A percentile compares a stretch with the other conserved stretches of the same genome.
Conservation (phyloP, 129 eudicot species). For the Oenanthe sinensis region DNA sequence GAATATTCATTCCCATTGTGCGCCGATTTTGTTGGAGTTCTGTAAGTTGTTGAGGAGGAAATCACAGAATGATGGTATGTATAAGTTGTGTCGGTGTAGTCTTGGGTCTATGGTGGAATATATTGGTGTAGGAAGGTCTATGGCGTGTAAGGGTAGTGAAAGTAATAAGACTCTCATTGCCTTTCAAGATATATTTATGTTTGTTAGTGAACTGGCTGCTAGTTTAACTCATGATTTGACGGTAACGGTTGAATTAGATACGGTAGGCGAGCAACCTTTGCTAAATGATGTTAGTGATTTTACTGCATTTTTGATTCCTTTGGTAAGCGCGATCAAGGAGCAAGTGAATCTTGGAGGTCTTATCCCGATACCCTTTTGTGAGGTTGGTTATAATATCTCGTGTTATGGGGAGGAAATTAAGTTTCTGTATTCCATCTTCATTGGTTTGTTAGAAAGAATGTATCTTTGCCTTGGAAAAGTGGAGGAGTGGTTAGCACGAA, state of each 20-base stretch:
- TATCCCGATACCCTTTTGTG: slow-evolving; percentile 17
- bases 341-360: slow-evolving; percentile 12
- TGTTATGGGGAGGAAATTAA: slow-evolving; percentile 34
- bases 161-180: slow-evolving; percentile 14
- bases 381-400: slow-evolving; percentile 12
- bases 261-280: slow-evolving; percentile 23
- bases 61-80: slow-evolving; percentile 39
- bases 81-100: slow-evolving; percentile 42
- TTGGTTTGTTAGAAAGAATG: slow-evolving; percentile 38
- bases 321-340: slow-evolving; percentile 28
- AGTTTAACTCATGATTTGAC: slow-evolving; percentile 29
- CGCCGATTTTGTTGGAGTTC: slow-evolving; percentile 58
- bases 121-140: slow-evolving; percentile 20
- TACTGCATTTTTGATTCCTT: slow-evolving; percentile 42
- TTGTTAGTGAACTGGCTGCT: slow-evolving; percentile 45
- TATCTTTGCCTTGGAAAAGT: slow-evolving; percentile 42
- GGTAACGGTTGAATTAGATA: slow-evolving; percentile 19
- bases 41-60: slow-evolving; percentile 51
- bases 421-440: slow-evolving; percentile 23
- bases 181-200: slow-evolving; percentile 44
- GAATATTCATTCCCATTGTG: slow-evolving; percentile 25
- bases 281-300: slow-evolving; percentile 43
- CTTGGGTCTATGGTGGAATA: slow-evolving; percentile 48
- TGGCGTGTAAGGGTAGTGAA: slow-evolving; percentile 4
- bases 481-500: slow-evolving; percentile 27